Conservation (phyloP, 441 rosid genomes). For the Corymbia calophylla region DNA sequence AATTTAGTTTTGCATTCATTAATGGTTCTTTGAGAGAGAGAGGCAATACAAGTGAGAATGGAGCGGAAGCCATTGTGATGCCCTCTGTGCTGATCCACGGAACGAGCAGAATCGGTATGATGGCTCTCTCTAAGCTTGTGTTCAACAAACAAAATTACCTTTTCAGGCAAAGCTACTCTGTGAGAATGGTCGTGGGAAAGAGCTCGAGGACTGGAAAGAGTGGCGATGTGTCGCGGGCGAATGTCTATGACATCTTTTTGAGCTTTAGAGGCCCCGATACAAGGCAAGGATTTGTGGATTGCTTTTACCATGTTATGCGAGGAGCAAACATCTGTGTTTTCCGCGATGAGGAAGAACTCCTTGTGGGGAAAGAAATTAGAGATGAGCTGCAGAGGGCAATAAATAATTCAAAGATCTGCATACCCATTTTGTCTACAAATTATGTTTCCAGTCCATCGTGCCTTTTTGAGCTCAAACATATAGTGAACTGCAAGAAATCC, state of each 20-base stretch:
- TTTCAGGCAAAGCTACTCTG: too few species aligned
- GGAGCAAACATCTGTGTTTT: accelerated
- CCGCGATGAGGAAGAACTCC: background rate
- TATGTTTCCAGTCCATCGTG: background rate
- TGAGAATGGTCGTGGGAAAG: too few species aligned
- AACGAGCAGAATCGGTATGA: too few species aligned
- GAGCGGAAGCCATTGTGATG: too few species aligned
- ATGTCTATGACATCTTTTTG: background rate
- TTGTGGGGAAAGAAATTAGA: background rate
- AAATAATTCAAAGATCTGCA: too few species aligned
- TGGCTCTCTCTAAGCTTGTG: too few species aligned
- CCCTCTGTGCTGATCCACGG: too few species aligned
- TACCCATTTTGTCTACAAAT: background rate
- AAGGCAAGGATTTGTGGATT: background rate
- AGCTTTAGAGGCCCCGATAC: background rate
- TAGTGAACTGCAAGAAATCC: background rate
- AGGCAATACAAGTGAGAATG: background rate
- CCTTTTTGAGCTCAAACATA: background rate
- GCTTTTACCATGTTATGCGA: background rate
- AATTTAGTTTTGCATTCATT: background rate
- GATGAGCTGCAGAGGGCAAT: too few species aligned
- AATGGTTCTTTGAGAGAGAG: background rate
- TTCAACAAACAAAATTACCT: too few species aligned
- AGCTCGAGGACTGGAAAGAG: background rate
- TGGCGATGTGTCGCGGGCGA: background rate